Conservation (phyloP, 176 grass and related monocot species). For the Elaeis guineensis region DNA sequence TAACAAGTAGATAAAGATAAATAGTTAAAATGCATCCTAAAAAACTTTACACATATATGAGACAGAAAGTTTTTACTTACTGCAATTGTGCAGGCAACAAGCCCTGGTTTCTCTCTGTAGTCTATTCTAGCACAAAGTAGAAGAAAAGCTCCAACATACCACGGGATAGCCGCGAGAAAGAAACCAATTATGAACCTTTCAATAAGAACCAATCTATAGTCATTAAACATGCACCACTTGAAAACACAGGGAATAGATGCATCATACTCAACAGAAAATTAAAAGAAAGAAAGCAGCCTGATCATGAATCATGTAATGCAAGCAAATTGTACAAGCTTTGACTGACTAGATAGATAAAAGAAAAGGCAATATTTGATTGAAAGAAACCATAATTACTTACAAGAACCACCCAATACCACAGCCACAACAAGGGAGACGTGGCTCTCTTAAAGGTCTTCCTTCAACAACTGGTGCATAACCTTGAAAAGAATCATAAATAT, state of each 20-base stretch:
- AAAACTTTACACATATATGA: background rate
- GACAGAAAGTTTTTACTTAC: conserved; percentile 35
- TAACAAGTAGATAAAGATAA: background rate
- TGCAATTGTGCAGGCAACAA: conserved; percentile 64
- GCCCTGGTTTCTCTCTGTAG: conserved; percentile 74
- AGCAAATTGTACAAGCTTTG: background rate
- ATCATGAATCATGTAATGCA: background rate
- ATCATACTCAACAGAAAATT: background rate
- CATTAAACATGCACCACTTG: conserved; percentile 15
- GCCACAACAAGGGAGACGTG: conserved; percentile 63
- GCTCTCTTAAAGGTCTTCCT: conserved; percentile 27
- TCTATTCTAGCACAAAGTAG: conserved; percentile 53
- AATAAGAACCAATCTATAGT: background rate
- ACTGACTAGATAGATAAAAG: background rate
- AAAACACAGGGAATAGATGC: background rate
- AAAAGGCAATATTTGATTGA: background rate
- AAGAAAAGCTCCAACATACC: conserved; percentile 81
- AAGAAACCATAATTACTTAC: conserved; percentile 34
- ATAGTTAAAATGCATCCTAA: background rate
- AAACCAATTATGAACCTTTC: conserved; percentile 83
- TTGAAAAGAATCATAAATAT: conserved; percentile 21
- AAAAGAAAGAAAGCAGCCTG: conserved; percentile 9
- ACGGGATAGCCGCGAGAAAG: conserved; percentile 75
- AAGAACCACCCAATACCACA: conserved; percentile 81
- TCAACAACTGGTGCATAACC: conserved; percentile 40